Conservation (phyloP, 352 stramenopile species). For the Pythium biforme region DNA sequence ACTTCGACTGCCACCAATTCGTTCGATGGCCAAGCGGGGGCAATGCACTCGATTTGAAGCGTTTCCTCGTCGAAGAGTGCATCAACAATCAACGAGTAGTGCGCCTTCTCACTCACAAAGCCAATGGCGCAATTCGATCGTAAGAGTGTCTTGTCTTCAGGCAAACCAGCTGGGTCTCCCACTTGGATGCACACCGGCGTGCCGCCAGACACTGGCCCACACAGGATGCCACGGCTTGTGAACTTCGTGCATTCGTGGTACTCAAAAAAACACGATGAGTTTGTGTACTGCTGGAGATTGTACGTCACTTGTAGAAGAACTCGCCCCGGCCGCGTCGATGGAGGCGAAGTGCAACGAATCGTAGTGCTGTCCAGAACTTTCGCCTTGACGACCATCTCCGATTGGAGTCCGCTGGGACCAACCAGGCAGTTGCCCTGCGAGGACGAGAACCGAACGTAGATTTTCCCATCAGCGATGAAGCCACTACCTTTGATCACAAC, state of each 20-base stretch:
- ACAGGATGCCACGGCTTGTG: slow-evolving; percentile 41
- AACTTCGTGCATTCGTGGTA: slow-evolving; percentile 57
- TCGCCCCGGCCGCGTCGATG: slow-evolving; percentile 32
- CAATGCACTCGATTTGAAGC: slow-evolving; percentile 36
- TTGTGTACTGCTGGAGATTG: slow-evolving; percentile 70
- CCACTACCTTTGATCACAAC: slow-evolving; percentile 56
- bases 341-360: slow-evolving; percentile 50
- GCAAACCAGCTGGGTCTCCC: slow-evolving; percentile 38
- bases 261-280: slow-evolving; percentile 67
- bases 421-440: slow-evolving; percentile 35
- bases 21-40: slow-evolving; percentile 56
- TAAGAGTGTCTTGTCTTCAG: slow-evolving; percentile 38
- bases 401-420: slow-evolving; percentile 20
- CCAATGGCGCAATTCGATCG: slow-evolving; percentile 35
- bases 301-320: slow-evolving; percentile 61
- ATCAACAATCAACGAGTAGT: slow-evolving; percentile 29
- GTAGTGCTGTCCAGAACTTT: slow-evolving; percentile 50
- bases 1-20: slow-evolving; percentile 49
- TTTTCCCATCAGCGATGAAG: slow-evolving; percentile 58
- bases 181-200: slow-evolving; percentile 50
- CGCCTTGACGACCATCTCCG: slow-evolving; percentile 48
- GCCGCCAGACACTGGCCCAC: slow-evolving; percentile 54
- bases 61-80: slow-evolving; percentile 40
- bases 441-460: slow-evolving; percentile 66
- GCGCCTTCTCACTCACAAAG: slow-evolving; percentile 41